A percentile compares a stretch with the other conserved stretches of the same genome.
phyloP scores from a whole-genome alignment of 169 alveolate species.

The Plasmodium inui region DNA sequence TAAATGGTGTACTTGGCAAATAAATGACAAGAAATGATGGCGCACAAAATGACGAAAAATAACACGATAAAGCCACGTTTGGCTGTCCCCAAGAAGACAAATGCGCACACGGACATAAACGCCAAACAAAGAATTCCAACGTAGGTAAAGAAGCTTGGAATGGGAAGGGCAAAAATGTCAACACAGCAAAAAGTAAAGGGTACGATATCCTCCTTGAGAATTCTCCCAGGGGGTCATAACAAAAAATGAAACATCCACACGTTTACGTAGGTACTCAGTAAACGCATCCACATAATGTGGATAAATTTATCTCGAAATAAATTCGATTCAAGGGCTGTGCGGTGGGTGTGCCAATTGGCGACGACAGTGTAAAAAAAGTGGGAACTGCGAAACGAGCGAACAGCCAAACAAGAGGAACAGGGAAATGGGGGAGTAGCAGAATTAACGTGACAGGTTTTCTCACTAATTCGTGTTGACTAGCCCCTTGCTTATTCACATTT shows the following conservation, averaged over 20 bases:
- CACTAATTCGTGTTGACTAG: not conserved
- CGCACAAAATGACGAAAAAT: not conserved
- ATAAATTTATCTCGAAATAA: not conserved
- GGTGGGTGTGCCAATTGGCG: not conserved
- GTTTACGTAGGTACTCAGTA: not conserved
- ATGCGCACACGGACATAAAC: not conserved
- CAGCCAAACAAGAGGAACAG: not conserved
- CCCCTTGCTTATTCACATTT: not conserved
- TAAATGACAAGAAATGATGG: not conserved
- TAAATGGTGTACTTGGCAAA: not conserved
- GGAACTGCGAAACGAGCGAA: not conserved
- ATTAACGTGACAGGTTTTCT: not conserved
- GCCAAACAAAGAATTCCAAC: slow-evolving; percentile 24
- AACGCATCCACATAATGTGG: not conserved
- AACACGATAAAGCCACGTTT: not conserved
- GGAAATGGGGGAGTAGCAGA: not conserved
- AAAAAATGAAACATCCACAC: not conserved
- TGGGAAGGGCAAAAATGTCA: not conserved
- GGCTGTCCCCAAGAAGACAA: slow-evolving; percentile 9
- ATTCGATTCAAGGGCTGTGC: not conserved
- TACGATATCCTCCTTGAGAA: not conserved
- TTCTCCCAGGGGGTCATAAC: not conserved
- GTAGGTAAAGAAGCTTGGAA: not conserved
- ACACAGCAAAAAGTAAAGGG: not conserved
- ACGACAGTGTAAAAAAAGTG: not conserved